Evolutionary conservation across 768 basidiomycete genomes (phyloP), one percentile per base, ranked within the genome.

Genomic region (Chalciporus pseudorubinellus): DNA sequence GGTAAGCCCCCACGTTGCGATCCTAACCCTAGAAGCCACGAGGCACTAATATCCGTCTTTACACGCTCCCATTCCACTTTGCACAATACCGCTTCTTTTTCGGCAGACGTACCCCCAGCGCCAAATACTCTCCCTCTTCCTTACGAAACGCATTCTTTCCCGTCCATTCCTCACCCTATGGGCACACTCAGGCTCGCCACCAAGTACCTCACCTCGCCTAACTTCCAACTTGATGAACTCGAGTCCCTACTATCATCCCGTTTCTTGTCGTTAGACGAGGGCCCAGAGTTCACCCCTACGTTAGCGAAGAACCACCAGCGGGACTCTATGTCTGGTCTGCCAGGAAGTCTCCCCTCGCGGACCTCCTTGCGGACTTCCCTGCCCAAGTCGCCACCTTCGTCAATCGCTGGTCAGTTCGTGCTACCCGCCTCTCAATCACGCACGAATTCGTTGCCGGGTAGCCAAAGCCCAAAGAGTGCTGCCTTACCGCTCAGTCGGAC

Each of bases 201-300:
- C 31, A 82, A 79, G 22, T 91, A 88, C 68, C 80, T 91, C 42
- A 73, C 78, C 12, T 71, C 77, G 1, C 87, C 89, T 4, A 73
- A 78, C 59, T 92, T 92, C 73, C 77, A 82, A 55, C 71, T 91
- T 26, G 87, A 90, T 66, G 85, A 89, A 57, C 75, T 85, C 28
- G 90, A 92, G 68, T 84, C 85, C 1, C 70, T 90, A 2, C 73
- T 92, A 5, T 89, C 87, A 3, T 85, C 84, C 4, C 74, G 82
- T 13, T 88, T 92, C 61, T 74, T 87, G 21, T 84, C 84, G 2
- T 74, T 82, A 48, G 85, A 88, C 58, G 79, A 82, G 58, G 83
- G 79, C 16, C 74, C 73, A 12, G 79, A 78, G 26, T 91, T 90
- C 62, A 80, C 85, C 0, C 89, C 88, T 0, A 91, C 89, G 0